A percentile compares a stretch with the other conserved stretches of the same genome.
Conservation (phyloP, 2,329 filamentous ascomycete genomes). For the Ophiosphaerella korrae region DNA sequence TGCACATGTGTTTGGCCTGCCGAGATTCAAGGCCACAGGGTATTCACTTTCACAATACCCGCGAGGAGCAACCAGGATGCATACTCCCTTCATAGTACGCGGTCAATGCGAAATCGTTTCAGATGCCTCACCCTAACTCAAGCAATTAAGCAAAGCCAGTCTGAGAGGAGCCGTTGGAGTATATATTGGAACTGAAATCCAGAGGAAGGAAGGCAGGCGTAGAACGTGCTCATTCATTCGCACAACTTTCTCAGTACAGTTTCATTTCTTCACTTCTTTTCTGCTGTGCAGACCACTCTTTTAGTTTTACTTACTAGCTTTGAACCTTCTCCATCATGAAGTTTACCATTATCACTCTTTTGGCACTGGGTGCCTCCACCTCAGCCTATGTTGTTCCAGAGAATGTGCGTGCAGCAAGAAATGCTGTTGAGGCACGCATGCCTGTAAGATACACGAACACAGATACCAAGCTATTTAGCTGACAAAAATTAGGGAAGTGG, state of each 20-base stretch:
- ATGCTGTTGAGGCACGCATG: slow-evolving; percentile 34
- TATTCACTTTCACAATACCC: slow-evolving; percentile 2
- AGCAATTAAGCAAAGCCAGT: slow-evolving; percentile 6
- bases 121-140: slow-evolving; percentile 11
- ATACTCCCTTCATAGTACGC: slow-evolving; percentile 12
- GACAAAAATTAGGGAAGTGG: slow-evolving; percentile 29
- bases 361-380: slow-evolving; percentile 39
- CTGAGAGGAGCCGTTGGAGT: slow-evolving; percentile 15
- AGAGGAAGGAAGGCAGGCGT: slow-evolving; percentile 28
- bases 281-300: slow-evolving; percentile 37
- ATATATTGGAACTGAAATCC: slow-evolving; percentile 34
- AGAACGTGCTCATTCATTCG: slow-evolving; percentile 44
- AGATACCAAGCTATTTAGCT: slow-evolving; percentile 1
- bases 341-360: slow-evolving; percentile 34
- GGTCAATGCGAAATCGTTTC: slow-evolving; percentile 28
- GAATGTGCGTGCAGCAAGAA: slow-evolving; percentile 19
- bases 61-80: slow-evolving; percentile 11
- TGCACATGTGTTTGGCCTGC: slow-evolving; percentile 18
- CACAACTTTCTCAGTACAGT: slow-evolving; percentile 29
- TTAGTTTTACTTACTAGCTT: slow-evolving; percentile 19
- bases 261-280: slow-evolving; percentile 31
- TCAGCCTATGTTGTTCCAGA: slow-evolving; percentile 41
- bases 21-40: slow-evolving; percentile 6
- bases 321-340: slow-evolving; percentile 35
- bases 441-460: slow-evolving; percentile 21